Evolutionary conservation across 176 grass and related monocot genomes (phyloP).

Genomic region (Themeda triandra): DNA sequence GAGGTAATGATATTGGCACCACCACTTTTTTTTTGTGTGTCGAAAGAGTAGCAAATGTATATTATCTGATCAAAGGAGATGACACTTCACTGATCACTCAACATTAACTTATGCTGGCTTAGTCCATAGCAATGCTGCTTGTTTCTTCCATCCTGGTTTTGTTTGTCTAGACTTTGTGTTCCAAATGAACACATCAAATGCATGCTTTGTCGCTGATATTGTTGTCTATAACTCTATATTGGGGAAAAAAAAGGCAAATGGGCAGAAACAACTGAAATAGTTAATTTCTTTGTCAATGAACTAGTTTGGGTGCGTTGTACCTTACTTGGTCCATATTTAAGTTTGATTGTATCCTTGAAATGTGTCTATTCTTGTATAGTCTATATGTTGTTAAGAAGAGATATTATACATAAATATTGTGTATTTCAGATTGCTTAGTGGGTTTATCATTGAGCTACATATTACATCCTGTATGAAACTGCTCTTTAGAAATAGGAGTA

Average conservation of each 20-base stretch:
- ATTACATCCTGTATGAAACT: background rate
- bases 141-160: background rate
- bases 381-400: background rate
- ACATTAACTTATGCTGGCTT: background rate
- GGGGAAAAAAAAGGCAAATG: background rate
- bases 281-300: background rate
- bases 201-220: background rate
- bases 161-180: background rate
- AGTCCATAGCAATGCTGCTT: background rate
- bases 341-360: background rate
- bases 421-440: background rate
- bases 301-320: background rate
- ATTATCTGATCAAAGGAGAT: background rate
- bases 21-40: background rate
- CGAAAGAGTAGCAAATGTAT: background rate
- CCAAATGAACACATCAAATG: background rate
- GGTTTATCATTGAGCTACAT: background rate
- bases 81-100: background rate
- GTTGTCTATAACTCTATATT: background rate
- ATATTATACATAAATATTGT: background rate
- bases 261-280: background rate
- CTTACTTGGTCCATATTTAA: background rate
- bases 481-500: background rate
- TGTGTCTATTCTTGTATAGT: background rate
- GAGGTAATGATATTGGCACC: background rate